phyloP scores from a whole-genome alignment of 352 stramenopile genomes.

The Achlya hypogyna region DNA sequence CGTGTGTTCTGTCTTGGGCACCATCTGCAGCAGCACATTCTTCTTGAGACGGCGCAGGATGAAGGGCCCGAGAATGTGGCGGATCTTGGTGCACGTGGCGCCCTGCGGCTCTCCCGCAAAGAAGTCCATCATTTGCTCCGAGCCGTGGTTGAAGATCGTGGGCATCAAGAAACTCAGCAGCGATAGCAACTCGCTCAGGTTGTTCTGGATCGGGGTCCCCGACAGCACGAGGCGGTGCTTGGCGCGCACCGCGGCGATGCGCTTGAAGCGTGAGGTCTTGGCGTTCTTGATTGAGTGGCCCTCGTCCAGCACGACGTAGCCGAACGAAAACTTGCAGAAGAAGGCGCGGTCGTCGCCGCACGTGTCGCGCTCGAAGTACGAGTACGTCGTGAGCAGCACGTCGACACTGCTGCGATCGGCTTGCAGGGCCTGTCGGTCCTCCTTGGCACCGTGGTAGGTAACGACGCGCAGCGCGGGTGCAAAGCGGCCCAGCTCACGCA shows the following conservation, averaged over 20 bases:
- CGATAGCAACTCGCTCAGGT: slow-evolving; percentile 78
- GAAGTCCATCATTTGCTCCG: slow-evolving; percentile 67
- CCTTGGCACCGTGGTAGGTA: slow-evolving; percentile 72
- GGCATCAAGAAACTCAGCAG: slow-evolving; percentile 90
- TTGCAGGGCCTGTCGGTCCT: slow-evolving; percentile 48
- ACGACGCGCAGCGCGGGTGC: slow-evolving; percentile 82
- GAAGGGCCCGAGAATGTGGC: slow-evolving; percentile 94
- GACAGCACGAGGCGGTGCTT: slow-evolving; percentile 71
- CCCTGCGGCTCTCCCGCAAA: slow-evolving; percentile 73
- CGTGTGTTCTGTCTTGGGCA: slow-evolving; percentile 74
- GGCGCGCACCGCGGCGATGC: slow-evolving; percentile 68
- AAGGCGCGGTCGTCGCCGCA: slow-evolving; percentile 77
- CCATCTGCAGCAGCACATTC: slow-evolving; percentile 90
- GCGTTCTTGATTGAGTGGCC: slow-evolving; percentile 91
- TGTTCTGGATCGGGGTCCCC: slow-evolving; percentile 88
- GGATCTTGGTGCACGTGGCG: slow-evolving; percentile 72
- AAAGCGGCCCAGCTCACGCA: slow-evolving; percentile 88
- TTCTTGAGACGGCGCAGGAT: slow-evolving; percentile 94
- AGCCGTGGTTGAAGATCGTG: slow-evolving; percentile 80
- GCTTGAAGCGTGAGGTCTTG: slow-evolving; percentile 81
- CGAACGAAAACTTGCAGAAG: slow-evolving; percentile 64
- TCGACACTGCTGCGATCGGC: slow-evolving; percentile 44
- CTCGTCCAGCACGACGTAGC: slow-evolving; percentile 92
- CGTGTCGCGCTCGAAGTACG: slow-evolving; percentile 85
- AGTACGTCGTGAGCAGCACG: slow-evolving; percentile 86